These are phyloP conservation scores for Fusarium anthophilum DNA, from an alignment of 2,329 filamentous ascomycete genomes.

Conservation along the genomic window DNA sequence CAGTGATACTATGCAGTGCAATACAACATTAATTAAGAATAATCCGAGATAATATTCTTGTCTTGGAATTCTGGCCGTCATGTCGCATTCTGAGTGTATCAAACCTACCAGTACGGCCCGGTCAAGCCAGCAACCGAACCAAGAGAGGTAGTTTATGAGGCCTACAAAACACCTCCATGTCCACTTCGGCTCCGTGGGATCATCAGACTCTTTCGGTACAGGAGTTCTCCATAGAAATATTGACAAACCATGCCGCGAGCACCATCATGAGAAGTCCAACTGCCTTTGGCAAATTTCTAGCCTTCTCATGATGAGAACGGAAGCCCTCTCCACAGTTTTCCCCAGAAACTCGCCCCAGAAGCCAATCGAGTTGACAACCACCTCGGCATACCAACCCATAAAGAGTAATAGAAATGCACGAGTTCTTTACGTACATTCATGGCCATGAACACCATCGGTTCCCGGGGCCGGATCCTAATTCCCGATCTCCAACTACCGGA, in stretches of 20 bases:
- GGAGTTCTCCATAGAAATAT: background rate
- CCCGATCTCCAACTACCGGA: background rate
- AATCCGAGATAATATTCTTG: background rate
- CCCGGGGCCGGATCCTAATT: constrained; percentile 35
- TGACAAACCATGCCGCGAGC: background rate
- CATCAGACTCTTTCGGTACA: background rate
- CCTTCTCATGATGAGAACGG: constrained; percentile 6
- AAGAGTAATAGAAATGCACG: constrained; percentile 15
- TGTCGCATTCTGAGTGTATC: background rate
- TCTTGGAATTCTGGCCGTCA: background rate
- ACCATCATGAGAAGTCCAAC: background rate
- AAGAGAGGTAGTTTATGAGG: background rate
- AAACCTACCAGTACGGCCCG: constrained; percentile 3
- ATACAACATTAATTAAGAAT: background rate
- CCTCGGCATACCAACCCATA: constrained; percentile 1
- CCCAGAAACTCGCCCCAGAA: constrained; percentile 6
- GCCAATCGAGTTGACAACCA: background rate
- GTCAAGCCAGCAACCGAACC: constrained; percentile 5
- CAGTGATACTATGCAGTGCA: background rate
- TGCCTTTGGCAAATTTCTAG: background rate
- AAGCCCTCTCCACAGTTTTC: constrained; percentile 23
- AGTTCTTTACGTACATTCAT: constrained; percentile 5
- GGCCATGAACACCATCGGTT: constrained; percentile 17
- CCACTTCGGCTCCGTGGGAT: constrained; percentile 11
- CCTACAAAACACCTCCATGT: background rate